phyloP scores from a whole-genome alignment of 2,329 filamentous ascomycete genomes.

The Xylariaceae sp. region DNA sequence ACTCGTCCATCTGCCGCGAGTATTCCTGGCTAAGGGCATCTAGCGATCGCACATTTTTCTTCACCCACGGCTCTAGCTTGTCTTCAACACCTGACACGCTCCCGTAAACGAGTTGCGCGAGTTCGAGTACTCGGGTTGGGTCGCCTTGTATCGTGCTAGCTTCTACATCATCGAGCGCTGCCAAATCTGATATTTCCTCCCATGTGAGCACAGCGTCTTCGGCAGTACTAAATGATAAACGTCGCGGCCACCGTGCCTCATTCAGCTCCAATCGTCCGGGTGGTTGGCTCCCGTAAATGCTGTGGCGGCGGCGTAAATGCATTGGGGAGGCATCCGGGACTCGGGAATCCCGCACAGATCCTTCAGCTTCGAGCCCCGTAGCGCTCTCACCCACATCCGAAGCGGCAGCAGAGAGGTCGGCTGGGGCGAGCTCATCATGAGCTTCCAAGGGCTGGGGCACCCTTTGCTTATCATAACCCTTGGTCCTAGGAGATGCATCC shows the following conservation, averaged over 20 bases:
- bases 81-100: conserved; percentile 49
- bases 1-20: conserved; percentile 58
- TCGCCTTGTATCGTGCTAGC: conserved; percentile 13
- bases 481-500: conserved; percentile 12
- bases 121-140: conserved; percentile 39
- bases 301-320: conserved; percentile 60
- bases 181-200: conserved; percentile 49
- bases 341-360: conserved; percentile 47
- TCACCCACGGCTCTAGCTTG: conserved; percentile 58
- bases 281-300: conserved; percentile 39
- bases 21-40: conserved; percentile 59
- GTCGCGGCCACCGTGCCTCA: conserved; percentile 64
- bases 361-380: conserved; percentile 56
- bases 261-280: conserved; percentile 36
- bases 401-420: conserved; percentile 52
- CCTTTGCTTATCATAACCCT: conserved; percentile 21
- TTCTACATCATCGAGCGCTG: conserved; percentile 35
- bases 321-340: conserved; percentile 41
- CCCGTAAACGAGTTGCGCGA: conserved; percentile 53
- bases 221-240: conserved; percentile 71
- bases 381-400: conserved; percentile 56
- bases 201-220: conserved; percentile 71
- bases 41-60: conserved; percentile 52
- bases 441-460: conserved; percentile 17
- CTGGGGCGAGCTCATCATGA: conserved; percentile 30